Evolutionary conservation across 805 yeast genomes (phyloP).

Genomic region (Myxozyma geophila): DNA sequence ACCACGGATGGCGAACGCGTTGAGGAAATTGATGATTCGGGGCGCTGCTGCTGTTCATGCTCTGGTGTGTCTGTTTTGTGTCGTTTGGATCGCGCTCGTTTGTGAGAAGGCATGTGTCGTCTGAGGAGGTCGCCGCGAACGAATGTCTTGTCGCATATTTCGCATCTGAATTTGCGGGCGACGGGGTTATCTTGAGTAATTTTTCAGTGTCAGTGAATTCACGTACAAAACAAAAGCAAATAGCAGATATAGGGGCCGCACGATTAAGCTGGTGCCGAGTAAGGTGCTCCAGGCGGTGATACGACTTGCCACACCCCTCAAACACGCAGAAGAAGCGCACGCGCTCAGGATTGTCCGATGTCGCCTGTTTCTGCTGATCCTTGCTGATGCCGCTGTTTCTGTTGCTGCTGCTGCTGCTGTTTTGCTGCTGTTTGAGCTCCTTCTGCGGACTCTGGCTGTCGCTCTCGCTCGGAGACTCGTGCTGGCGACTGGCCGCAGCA

Average conservation of each 20-base stretch:
- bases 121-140: conserved; percentile 32
- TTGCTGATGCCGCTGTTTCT: neutral
- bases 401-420: neutral
- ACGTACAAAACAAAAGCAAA: conserved; percentile 6
- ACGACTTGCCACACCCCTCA: conserved; percentile 38
- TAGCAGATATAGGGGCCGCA: conserved; percentile 9
- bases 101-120: conserved; percentile 28
- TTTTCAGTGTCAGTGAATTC: conserved; percentile 28
- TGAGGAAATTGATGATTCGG: too few species aligned
- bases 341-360: neutral
- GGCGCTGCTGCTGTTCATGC: too few species aligned
- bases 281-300: conserved; percentile 39
- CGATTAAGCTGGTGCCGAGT: conserved; percentile 41
- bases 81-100: conserved; percentile 3
- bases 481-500: neutral
- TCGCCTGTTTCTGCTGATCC: neutral
- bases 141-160: conserved; percentile 31
- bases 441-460: neutral
- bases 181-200: conserved; percentile 36
- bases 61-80: neutral
- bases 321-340: conserved; percentile 18
- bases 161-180: conserved; percentile 38
- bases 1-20: too few species aligned
- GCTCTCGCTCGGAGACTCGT: neutral
- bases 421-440: neutral